Base-by-base conservation (phyloP, 116 monocot genomes). In the Phalaenopsis hybrid region DNA sequence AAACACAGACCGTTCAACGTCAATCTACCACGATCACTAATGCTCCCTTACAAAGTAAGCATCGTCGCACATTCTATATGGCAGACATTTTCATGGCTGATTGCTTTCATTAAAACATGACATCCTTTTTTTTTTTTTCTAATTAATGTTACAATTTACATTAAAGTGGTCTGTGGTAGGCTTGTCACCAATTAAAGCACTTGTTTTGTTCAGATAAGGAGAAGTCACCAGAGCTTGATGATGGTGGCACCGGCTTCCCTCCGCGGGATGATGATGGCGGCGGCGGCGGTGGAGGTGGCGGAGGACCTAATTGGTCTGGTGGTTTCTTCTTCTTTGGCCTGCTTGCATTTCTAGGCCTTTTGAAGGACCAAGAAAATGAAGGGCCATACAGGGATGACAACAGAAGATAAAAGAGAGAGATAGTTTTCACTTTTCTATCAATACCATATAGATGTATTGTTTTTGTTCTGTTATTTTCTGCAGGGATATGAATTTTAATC, bases 321-420 rank as follows among this genome's bases (percentile, higher is more conserved):
- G 87, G 87, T 33, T 87, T 87, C 81, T 87, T 87, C 79, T 87
- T 87, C 52, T 87, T 87, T 16, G 87, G 87, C 18, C 67, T 87
- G 9, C 87, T 87, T 45, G 87, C 87, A 28, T 79, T 87, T 2
- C 55, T 87, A 6, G 87, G 87, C 31, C 43, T 87, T 11, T 74
- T 87, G 17, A 87, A 87, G 81, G 87, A 87, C 59, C 58, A 84
- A 79, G 87, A 87, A 41, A 84, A 67, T 18, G 87, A 87, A 65
- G 87, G 87, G 8, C 84, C 84, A 74, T 87, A 87, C 48, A 57
- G 74, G 68, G 78, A 77, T 6, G 16, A 55, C 3, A 15, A 55
- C 55, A 78, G 78, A 31, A 81, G 83, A 78, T 72, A 73, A 72
- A 55, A 45, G 59, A 76, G 18, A 73, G 41, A 73, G 15, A 15